Percentiles rank a stretch among this genome's conserved stretches.
phyloP scores from a whole-genome alignment of 495 filamentous ascomycete species.

The Penicillium roqueforti region DNA sequence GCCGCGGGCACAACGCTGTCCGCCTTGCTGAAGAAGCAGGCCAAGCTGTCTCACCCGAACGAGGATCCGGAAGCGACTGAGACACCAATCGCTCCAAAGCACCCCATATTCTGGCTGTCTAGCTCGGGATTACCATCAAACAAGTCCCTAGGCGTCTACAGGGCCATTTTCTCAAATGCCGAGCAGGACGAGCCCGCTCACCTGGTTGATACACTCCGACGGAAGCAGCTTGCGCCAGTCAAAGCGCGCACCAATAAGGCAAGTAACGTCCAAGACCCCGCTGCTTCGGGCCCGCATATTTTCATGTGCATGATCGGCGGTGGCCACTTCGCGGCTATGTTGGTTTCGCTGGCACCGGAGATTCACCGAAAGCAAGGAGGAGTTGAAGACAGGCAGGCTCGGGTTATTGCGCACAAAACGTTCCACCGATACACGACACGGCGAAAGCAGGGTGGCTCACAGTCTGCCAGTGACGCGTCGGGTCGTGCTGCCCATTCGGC shows the following conservation, averaged over 20 bases:
- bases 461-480: conserved; percentile 85
- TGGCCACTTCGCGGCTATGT: conserved; percentile 95
- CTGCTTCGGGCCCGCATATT: conserved; percentile 68
- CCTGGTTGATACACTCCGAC: conserved; percentile 62
- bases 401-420: conserved; percentile 89
- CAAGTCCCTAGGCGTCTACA: conserved; percentile 78
- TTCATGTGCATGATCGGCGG: conserved; percentile 99
- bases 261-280: conserved; percentile 46
- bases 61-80: conserved; percentile 47
- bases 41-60: conserved; percentile 55
- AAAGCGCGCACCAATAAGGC: conserved; percentile 44
- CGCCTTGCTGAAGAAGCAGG: conserved; percentile 77
- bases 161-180: conserved; percentile 67
- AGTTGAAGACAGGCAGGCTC: conserved; percentile 70
- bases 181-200: conserved; percentile 61
- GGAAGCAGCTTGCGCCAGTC: conserved; percentile 68
- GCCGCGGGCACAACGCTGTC: conserved; percentile 62
- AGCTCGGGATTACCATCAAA: conserved; percentile 70
- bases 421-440: conserved; percentile 97
- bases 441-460: conserved; percentile 91
- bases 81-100: conserved; percentile 58
- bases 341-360: conserved; percentile 82
- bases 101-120: conserved; percentile 81
- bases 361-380: conserved; percentile 65
- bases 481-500: conserved; percentile 94